These are phyloP conservation scores for Pichia rugopelliculosa DNA, from an alignment of 805 yeast species.

Conservation along the genomic window DNA sequence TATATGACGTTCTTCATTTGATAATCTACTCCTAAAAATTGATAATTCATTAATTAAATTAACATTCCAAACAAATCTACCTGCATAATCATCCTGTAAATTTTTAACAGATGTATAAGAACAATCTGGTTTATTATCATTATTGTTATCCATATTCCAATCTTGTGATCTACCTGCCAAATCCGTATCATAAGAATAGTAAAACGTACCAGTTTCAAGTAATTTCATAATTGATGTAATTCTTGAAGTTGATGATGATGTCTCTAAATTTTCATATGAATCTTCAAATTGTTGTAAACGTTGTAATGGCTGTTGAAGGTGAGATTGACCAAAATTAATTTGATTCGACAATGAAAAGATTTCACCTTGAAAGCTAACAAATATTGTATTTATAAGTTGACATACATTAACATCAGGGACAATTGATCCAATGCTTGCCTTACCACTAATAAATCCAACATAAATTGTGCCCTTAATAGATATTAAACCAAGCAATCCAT, in stretches of 20 bases:
- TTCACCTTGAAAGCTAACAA: constrained; percentile 54
- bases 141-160: constrained; percentile 32
- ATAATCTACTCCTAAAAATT: constrained; percentile 38
- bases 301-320: not conserved
- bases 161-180: constrained; percentile 39
- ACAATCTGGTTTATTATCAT: constrained; percentile 4
- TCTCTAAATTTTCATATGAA: constrained; percentile 4
- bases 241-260: constrained; percentile 16
- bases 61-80: constrained; percentile 45
- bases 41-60: constrained; percentile 39
- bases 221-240: constrained; percentile 31
- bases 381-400: constrained; percentile 52
- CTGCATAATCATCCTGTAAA: constrained; percentile 33
- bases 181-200: constrained; percentile 41
- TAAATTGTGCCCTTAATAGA: constrained; percentile 46
- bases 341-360: constrained; percentile 12
- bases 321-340: not conserved
- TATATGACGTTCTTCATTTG: constrained; percentile 30
- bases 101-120: constrained; percentile 13
- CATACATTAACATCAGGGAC: constrained; percentile 45
- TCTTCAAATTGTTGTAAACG: constrained; percentile 5
- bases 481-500: constrained; percentile 58
- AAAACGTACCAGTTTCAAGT: constrained; percentile 41
- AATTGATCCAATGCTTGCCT: constrained; percentile 48
- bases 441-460: constrained; percentile 50